phyloP scores from a whole-genome alignment of 1,139 yeast species.

The Blastobotrys malaysiensis region DNA sequence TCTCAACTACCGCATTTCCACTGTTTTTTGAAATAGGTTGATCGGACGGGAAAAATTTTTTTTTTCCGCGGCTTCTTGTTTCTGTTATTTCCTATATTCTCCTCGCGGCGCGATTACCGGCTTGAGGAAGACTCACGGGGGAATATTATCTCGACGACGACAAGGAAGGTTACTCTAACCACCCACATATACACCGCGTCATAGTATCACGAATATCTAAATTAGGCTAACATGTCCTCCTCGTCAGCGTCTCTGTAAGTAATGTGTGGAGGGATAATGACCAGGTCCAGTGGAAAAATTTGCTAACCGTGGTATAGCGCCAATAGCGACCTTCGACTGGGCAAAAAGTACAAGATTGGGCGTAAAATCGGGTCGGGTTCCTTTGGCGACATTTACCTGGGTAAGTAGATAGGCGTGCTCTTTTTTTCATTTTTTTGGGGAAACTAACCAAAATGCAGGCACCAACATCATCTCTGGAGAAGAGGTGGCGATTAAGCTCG shows the following conservation, averaged over 20 bases:
- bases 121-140: neutral
- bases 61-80: too few species aligned
- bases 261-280: neutral
- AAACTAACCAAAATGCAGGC: constrained; percentile 27
- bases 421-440: neutral
- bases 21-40: neutral
- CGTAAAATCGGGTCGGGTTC: constrained; percentile 97
- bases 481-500: constrained; percentile 94
- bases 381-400: constrained; percentile 92
- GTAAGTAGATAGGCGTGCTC: too few species aligned
- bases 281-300: neutral
- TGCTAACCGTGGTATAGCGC: constrained; percentile 5
- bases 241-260: neutral
- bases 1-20: neutral
- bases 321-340: constrained; percentile 69
- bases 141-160: neutral
- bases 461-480: constrained; percentile 94
- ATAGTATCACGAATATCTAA: too few species aligned
- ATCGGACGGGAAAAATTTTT: neutral
- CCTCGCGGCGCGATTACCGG: neutral
- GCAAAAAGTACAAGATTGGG: constrained; percentile 91
- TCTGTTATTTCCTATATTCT: neutral
- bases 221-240: constrained; percentile 1
- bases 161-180: neutral
- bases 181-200: neutral